Evolutionary conservation across 208 protist genomes (phyloP).

Genomic region (Leptomonas pyrrhocoris): DNA sequence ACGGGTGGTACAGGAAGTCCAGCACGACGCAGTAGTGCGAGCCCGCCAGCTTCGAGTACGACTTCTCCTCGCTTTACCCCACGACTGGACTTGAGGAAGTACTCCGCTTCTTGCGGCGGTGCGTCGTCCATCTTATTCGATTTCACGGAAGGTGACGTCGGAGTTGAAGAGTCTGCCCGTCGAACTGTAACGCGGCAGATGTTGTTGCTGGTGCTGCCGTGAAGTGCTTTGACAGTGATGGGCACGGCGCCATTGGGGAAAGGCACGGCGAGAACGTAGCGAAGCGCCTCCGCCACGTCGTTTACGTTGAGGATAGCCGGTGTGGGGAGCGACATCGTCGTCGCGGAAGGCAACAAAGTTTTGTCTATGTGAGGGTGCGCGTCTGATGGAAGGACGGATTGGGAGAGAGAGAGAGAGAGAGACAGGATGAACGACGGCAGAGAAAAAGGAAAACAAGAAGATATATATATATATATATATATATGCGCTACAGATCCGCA

Average conservation of each 20-base stretch:
- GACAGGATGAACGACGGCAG: background rate
- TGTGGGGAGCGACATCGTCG: background rate
- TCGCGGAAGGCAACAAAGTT: no score
- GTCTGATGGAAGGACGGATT: background rate
- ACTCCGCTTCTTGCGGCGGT: no score
- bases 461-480: no score
- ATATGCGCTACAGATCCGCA: no score
- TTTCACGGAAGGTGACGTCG: background rate
- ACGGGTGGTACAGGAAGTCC: conserved; percentile 25
- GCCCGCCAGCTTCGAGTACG: conserved; percentile 24
- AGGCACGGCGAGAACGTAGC: conserved; percentile 3
- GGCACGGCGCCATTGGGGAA: conserved; percentile 1
- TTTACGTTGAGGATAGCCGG: background rate
- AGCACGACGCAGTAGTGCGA: conserved; percentile 19
- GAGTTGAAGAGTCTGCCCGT: background rate
- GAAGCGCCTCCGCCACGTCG: background rate
- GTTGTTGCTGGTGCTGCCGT: conserved; percentile 17
- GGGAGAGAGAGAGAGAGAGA: background rate
- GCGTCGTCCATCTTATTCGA: no score
- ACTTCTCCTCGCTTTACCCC: conserved; percentile 15
- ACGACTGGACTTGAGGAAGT: conserved; percentile 36
- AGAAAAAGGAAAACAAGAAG: no score
- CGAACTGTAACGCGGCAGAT: conserved; percentile 18
- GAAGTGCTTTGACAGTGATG: conserved; percentile 1
- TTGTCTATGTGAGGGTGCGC: no score